Evolutionary conservation across 805 yeast species (phyloP), one percentile per base, ranked within the genome.

Genomic region (Debaryomyces tyrocola): DNA sequence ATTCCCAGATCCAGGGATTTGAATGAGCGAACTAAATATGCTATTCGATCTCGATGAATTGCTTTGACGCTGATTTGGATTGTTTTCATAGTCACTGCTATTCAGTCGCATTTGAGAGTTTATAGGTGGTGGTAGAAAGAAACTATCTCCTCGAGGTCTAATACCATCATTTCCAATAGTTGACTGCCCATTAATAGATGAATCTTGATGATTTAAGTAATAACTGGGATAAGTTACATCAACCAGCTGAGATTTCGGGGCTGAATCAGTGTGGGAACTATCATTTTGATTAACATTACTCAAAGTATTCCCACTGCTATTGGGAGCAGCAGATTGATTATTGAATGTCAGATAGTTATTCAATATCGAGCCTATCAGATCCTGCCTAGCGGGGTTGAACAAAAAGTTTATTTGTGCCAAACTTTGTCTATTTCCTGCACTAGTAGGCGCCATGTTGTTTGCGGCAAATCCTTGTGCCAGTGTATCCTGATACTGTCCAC

Each of bases 21-120:
- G 75, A 18, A 73, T 69, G 15, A 69, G 54, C 15, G 70, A 62
- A 44, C 68, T 66, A 55, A 71, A 71, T 9, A 71, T 69, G 44
- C 73, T 64, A 43, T 69, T 67, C 31, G 74, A 67, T 20, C 75
- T 46, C 40, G 67, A 62, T 55, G 57, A 15, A 24, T 34, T 37
- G 18, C 42, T 38, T 17, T 24, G 15, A 18, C 39, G 15, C 6
- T 28, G 20, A 28, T 52, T 34, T 49, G 45, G 28, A 53, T 44
- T 38, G 38, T 46, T 42, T 37, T 46, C 58, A 34, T 46, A 50
- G 18, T 43, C 54, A 12, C 41, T 46, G 40, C 34, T 46, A 10
- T 37, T 38, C 45, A 38, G 45, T 28, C 55, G 44, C 29, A 37
- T 29, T 39, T 48, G 52, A 4, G 64, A 59, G 40, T 48, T 46